Conservation (phyloP, 2,329 filamentous ascomycete genomes). For the Ophiosphaerella narmari region DNA sequence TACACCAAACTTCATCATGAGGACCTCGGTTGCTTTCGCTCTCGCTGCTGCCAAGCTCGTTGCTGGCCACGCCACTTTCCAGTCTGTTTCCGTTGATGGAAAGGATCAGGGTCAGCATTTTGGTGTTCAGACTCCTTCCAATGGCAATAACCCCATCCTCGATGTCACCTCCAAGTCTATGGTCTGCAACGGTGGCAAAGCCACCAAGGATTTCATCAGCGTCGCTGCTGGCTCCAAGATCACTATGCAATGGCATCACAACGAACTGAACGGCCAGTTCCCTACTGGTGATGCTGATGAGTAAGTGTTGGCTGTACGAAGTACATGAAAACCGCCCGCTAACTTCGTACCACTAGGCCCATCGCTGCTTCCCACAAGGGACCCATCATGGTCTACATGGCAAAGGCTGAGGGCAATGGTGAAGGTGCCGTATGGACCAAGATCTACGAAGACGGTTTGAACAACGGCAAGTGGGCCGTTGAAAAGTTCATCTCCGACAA, state of each 20-base stretch:
- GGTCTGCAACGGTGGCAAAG: slow-evolving; percentile 43
- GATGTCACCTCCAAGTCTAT: slow-evolving; percentile 44
- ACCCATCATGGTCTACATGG: slow-evolving; percentile 59
- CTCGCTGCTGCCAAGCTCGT: slow-evolving; percentile 41
- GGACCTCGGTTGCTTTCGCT: slow-evolving; percentile 36
- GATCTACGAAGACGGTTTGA: slow-evolving; percentile 47
- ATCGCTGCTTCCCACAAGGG: slow-evolving; percentile 52
- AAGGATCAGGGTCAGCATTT: slow-evolving; percentile 41
- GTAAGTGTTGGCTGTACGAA: slow-evolving; percentile 3
- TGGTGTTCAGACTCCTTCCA: slow-evolving; percentile 52
- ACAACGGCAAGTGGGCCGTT: slow-evolving; percentile 44
- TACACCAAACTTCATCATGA: slow-evolving; percentile 37
- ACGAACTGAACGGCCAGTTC: slow-evolving; percentile 32
- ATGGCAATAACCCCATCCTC: slow-evolving; percentile 44
- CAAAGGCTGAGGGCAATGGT: slow-evolving; percentile 48
- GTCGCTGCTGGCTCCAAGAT: slow-evolving; percentile 56
- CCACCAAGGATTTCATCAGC: slow-evolving; percentile 47
- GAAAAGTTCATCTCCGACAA: slow-evolving; percentile 47
- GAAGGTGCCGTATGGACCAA: slow-evolving; percentile 57
- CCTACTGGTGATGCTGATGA: slow-evolving; percentile 50
- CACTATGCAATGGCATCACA: slow-evolving; percentile 57
- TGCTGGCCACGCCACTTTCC: slow-evolving; percentile 45
- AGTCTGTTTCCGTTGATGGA: slow-evolving; percentile 49
- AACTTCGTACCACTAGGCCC: not conserved
- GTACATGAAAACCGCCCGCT: not conserved